phyloP scores from a whole-genome alignment of 108 stramenopile genomes.

The Pseudonitzschia delicatissima region DNA sequence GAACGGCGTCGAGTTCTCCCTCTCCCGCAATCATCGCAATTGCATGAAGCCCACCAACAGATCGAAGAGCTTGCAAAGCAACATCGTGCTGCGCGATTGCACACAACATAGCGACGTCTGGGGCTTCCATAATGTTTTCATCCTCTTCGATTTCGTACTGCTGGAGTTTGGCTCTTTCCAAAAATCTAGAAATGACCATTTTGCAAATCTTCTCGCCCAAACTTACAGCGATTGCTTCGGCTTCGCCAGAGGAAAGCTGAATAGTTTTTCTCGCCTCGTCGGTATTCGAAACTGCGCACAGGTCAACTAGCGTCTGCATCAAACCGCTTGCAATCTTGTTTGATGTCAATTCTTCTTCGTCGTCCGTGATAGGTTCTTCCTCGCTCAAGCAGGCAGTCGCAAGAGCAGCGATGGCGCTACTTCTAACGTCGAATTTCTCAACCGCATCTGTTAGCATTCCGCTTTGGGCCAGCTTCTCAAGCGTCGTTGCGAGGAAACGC shows the following conservation, averaged over 20 bases:
- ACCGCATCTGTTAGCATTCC: conserved; percentile 58
- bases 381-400: conserved; percentile 63
- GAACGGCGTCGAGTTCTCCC: conserved; percentile 59
- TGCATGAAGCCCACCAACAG: conserved; percentile 71
- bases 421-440: conserved; percentile 46
- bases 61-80: conserved; percentile 52
- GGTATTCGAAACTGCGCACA: conserved; percentile 36
- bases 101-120: conserved; percentile 76
- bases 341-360: conserved; percentile 52
- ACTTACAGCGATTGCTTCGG: conserved; percentile 51
- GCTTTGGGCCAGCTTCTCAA: conserved; percentile 55
- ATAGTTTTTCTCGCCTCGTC: conserved; percentile 17
- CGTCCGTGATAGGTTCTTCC: conserved; percentile 36
- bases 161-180: conserved; percentile 59
- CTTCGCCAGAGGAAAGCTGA: conserved; percentile 42
- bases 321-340: conserved; percentile 47
- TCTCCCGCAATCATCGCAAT: conserved; percentile 75
- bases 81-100: conserved; percentile 64
- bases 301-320: conserved; percentile 56
- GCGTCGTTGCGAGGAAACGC: conserved; percentile 41
- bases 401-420: conserved; percentile 64
- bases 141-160: conserved; percentile 49
- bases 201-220: conserved; percentile 67
- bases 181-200: conserved; percentile 72
- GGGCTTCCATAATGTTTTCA: conserved; percentile 60